Conservation (phyloP, 306 rosid genomes). For the Inga oerstediana region DNA sequence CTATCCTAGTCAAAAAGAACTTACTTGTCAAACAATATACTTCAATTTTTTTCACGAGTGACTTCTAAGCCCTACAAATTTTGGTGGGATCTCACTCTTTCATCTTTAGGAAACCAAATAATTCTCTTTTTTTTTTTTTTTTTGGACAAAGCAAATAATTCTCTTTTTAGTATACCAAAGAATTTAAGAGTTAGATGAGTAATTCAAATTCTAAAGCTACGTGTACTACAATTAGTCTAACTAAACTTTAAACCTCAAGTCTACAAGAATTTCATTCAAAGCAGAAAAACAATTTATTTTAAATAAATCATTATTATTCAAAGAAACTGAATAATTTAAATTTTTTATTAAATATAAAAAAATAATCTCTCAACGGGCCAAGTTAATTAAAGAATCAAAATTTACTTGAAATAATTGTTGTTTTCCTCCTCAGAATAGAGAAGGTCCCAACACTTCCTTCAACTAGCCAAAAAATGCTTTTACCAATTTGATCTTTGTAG, state of each 20-base stretch:
- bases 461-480: background rate
- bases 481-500: background rate
- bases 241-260: background rate
- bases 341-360: background rate
- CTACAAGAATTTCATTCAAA: background rate
- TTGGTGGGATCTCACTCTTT: conserved; percentile 36
- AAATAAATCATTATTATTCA: background rate
- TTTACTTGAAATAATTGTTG: background rate
- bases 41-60: conserved; percentile 53
- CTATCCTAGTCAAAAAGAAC: conserved; percentile 59
- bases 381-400: background rate
- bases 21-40: conserved; percentile 47
- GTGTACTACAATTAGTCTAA: background rate
- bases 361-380: background rate
- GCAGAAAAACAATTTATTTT: background rate
- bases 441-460: background rate
- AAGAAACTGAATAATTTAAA: background rate
- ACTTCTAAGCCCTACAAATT: conserved; percentile 56
- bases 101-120: background rate
- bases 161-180: background rate
- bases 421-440: background rate
- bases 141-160: too few species aligned
- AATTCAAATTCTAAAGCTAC: background rate
- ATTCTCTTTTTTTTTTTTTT: background rate
- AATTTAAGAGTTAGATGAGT: background rate